Evolutionary conservation across 805 yeast species (phyloP), one percentile per base, ranked within the genome.

Genomic region (Kodamaea lidongshanica): DNA sequence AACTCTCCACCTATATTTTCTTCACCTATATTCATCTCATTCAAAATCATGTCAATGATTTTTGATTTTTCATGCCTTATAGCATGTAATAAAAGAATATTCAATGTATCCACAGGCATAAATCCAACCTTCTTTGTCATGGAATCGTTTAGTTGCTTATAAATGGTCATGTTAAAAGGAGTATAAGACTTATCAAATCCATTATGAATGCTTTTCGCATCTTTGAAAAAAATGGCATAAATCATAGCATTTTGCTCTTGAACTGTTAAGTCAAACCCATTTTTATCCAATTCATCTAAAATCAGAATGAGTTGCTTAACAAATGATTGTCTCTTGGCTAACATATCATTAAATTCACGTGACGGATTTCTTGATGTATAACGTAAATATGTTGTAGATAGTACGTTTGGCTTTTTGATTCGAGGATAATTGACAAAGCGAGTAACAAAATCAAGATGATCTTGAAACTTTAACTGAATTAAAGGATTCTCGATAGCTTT

Each of bases 151-250:
- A 39, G 19, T 31, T 41, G 46, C 10, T 36, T 30, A 35, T 47
- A 55, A 3, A 49, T 38, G 1, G 38, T 31, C 37, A 30, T 40
- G 18, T 52, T 41, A 29, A 61, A 55, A 13, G 18, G 20, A 6
- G 27, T 30, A 29, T 35, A 37, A 8, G 27, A 25, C 5, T 21
- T 8, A 7, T 15, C 23, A 6, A 14, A n/a, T 3, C 30, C 28
- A 23, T 53, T 35, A 10, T 36, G 37, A 2, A 62, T 45, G 4
- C 16, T 13, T 0, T 37, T 38, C 13, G 46, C 35, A 30, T 64
- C 70, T 14, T 43, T 46, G 41, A 45, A 64, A 33, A 58, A 61
- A 3, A 48, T 43, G 32, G 49, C 41, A 30, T 46, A 52, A 5
- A 61, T 27, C 33, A 61, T 32, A 22, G 40, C 33, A 17, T 46